Evolutionary conservation across 2,329 filamentous ascomycete species (phyloP).

Genomic region (Geosmithia putterillii): DNA sequence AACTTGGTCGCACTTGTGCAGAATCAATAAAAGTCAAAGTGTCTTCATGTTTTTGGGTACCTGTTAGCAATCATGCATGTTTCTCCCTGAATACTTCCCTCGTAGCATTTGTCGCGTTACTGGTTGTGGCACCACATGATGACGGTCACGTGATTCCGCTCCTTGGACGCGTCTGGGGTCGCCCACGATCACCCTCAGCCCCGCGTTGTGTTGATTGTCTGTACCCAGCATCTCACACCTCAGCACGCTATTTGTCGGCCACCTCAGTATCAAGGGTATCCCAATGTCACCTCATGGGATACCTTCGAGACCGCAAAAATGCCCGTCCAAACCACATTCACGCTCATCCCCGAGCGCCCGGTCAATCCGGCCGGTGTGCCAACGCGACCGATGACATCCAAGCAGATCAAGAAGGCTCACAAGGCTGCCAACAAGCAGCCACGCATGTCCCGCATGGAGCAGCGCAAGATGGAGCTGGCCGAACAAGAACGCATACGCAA

Average conservation of each 20-base stretch:
- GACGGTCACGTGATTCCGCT: slow-evolving; percentile 6
- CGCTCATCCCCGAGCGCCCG: slow-evolving; percentile 22
- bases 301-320: slow-evolving; percentile 10
- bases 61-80: no score
- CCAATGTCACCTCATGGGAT: not conserved
- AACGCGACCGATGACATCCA: slow-evolving; percentile 25
- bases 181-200: not conserved
- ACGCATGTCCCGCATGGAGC: slow-evolving; percentile 27
- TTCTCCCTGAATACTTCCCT: no score
- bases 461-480: slow-evolving; percentile 22
- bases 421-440: slow-evolving; percentile 18
- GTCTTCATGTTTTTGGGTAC: not conserved
- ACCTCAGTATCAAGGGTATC: not conserved
- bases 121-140: not conserved
- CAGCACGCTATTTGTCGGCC: not conserved
- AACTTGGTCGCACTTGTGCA: not conserved
- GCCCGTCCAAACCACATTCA: slow-evolving; percentile 30
- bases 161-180: not conserved
- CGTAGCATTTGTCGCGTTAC: not conserved
- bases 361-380: slow-evolving; percentile 5
- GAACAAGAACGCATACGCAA: slow-evolving; percentile 43
- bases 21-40: not conserved
- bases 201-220: not conserved
- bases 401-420: slow-evolving; percentile 26
- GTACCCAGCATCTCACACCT: not conserved